Base-by-base conservation (phyloP, 2,329 filamentous ascomycete genomes). In the Talaromyces verruculosus region DNA sequence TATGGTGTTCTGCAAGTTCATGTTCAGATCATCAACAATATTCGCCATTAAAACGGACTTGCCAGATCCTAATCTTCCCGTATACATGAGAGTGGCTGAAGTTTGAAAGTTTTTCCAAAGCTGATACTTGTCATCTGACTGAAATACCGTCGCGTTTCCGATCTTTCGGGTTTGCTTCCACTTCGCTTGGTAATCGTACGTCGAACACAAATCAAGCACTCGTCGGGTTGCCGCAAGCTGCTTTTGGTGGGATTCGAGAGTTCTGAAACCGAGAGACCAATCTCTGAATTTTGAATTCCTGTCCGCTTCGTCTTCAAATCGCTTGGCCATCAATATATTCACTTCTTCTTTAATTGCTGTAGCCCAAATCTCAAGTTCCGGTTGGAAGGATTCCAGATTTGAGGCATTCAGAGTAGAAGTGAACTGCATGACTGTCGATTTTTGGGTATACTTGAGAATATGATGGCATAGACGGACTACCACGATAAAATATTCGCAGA, bases 11-110 rank as follows among this genome's bases (percentile, higher is more conserved):
- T 58, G 30, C 11, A 33, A 10, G 49, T 74, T 72, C 11, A 33
- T 7, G 49, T 74, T 72, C 1, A 81, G 53, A 49, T 81, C 75
- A 58, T 79, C 76, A 0, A 83, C 73, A 0, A 83, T 75, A 61
- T 82, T 83, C 1, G 81, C 80, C 3, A 83, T 57, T 7, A 79
- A 60, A 0, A 83, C 80, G 0, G 82, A 82, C 65, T 83, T 83
- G 0, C 81, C 81, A 0, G 76, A 78, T 1, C 81, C 81, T 0
- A 83, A 70, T 53, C 79, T 82, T 4, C 80, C 81, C 10, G 62
- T 73, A 35, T 71, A 77, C 0, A 82, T 1, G 0, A 83, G 65
- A 0, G 79, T 78, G 45, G 61, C 68, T 35, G 75, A 69, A 28
- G 64, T 22, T 19, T 61, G 28, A 30, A 47, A n/a, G 10, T 13